Evolutionary conservation across 805 yeast genomes (phyloP).

Genomic region (Kluyveromyces aestuarii): DNA sequence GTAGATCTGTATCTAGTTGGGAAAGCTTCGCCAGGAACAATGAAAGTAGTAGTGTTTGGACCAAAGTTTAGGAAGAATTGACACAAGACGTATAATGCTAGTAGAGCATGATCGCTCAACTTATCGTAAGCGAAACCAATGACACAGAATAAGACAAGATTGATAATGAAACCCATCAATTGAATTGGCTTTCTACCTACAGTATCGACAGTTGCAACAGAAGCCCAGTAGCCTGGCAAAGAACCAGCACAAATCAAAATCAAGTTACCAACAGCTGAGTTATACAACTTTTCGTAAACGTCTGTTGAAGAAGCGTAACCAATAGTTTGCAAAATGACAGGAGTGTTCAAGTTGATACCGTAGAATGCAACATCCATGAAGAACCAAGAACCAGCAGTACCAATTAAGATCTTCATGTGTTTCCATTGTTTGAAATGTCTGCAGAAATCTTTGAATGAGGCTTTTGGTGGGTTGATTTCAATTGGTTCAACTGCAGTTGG

Average conservation of each 20-base stretch:
- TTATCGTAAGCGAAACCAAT: constrained; percentile 81
- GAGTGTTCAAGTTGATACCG: constrained; percentile 79
- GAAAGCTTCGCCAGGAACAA: constrained; percentile 85
- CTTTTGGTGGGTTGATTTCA: constrained; percentile 56
- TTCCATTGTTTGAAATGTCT: constrained; percentile 78
- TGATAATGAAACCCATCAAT: constrained; percentile 60
- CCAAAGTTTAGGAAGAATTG: constrained; percentile 91
- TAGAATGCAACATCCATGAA: constrained; percentile 83
- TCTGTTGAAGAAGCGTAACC: constrained; percentile 71
- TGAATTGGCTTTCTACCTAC: constrained; percentile 84
- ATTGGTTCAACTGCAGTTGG: constrained; percentile 40
- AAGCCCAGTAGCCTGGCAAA: constrained; percentile 86
- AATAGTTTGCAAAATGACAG: constrained; percentile 69
- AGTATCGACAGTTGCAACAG: constrained; percentile 71
- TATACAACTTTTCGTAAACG: constrained; percentile 61
- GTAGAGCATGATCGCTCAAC: constrained; percentile 52
- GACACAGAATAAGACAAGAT: constrained; percentile 65
- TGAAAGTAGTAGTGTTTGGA: constrained; percentile 87
- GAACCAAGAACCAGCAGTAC: constrained; percentile 92
- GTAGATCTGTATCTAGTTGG: constrained; percentile 95
- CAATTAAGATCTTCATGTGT: constrained; percentile 72
- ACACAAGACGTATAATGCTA: constrained; percentile 68
- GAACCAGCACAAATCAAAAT: constrained; percentile 92
- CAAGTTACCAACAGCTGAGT: constrained; percentile 85
- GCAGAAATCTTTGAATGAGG: constrained; percentile 66